A percentile compares a stretch with the other conserved stretches of the same genome.
Conservation (phyloP, 176 grass and related monocot species). For the Oryza australiensis region DNA sequence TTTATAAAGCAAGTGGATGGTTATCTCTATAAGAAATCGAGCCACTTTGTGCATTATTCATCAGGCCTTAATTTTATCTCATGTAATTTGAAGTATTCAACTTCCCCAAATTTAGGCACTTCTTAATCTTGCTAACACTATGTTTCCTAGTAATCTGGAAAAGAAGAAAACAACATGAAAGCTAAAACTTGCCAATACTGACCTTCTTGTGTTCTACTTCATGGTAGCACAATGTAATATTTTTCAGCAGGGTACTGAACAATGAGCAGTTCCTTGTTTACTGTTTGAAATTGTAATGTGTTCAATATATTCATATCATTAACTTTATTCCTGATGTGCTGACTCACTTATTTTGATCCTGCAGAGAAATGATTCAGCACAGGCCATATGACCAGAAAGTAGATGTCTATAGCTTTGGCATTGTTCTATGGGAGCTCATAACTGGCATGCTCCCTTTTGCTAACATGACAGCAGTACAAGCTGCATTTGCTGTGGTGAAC, state of each 20-base stretch:
- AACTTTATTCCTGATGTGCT: background rate
- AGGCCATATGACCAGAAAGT: slow-evolving; percentile 57
- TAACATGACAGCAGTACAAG: slow-evolving; percentile 53
- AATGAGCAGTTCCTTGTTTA: background rate
- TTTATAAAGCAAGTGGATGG: background rate
- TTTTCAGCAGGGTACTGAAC: background rate
- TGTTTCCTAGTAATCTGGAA: background rate
- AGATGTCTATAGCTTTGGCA: slow-evolving; percentile 55
- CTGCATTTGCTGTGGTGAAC: slow-evolving; percentile 53
- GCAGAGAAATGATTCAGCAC: slow-evolving; percentile 57
- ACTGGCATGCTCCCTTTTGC: slow-evolving; percentile 49
- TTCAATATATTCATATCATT: background rate
- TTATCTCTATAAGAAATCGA: background rate
- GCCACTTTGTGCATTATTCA: background rate
- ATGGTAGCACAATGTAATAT: background rate
- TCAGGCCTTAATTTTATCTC: background rate
- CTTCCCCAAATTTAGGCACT: background rate
- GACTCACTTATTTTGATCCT: background rate
- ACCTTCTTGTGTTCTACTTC: background rate
- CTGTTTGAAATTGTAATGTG: background rate
- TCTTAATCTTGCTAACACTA: background rate
- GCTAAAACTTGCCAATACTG: background rate
- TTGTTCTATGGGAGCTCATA: slow-evolving; percentile 53
- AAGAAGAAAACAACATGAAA: background rate
- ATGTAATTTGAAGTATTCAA: background rate